Base-by-base conservation (phyloP, 768 basidiomycete species). In the Rossbeevera mucosa region DNA sequence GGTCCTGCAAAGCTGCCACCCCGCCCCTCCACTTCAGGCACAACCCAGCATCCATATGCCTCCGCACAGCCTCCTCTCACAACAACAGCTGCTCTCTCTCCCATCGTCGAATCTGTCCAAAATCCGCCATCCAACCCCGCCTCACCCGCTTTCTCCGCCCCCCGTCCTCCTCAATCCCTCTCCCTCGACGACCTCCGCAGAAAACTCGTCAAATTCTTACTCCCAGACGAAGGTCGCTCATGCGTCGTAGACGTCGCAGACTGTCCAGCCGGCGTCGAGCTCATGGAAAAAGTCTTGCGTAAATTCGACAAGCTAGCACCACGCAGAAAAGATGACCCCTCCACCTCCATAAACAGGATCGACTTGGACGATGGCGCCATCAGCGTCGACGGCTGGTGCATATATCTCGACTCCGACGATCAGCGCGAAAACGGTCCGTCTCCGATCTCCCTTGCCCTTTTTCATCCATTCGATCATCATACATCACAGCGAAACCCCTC, bases 371-470 rank as follows among this genome's bases (percentile, higher is more conserved):
- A 90, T 26, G 86, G 85, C 0, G 85, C 84, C 0, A 73, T 95
- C 13, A 81, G 79, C 48, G 85, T 96, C 1, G 91, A 94, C 58
- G 92, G 93, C 2, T 96, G 92, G 91, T 88, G 83, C 25, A 86
- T 92, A 0, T 95, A 81, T 66, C 72, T 89, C 21, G 87, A 88
- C 64, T 79, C 75, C 5, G 71, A 72, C 4, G 65, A 82, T 26
- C 64, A 82, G 21, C 78, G 78, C 52, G 78, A 76, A 8, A 69
- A 72, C 55, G 78, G 82, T 84, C 59, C 54, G 80, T 71, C 7
- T 41, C 12, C 0, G 0, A 0, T 43, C 53, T 26, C 20, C 26
- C 38, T 22, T 41, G 29, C 13, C 0, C 33, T 26, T 7, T 18
- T 16, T 5, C 13, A 20, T 7, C 40, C 52, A 8, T 58, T 43